A percentile compares a stretch with the other conserved stretches of the same genome.
Conservation (phyloP, 495 filamentous ascomycete species). For the Penicillium subrubescens region DNA sequence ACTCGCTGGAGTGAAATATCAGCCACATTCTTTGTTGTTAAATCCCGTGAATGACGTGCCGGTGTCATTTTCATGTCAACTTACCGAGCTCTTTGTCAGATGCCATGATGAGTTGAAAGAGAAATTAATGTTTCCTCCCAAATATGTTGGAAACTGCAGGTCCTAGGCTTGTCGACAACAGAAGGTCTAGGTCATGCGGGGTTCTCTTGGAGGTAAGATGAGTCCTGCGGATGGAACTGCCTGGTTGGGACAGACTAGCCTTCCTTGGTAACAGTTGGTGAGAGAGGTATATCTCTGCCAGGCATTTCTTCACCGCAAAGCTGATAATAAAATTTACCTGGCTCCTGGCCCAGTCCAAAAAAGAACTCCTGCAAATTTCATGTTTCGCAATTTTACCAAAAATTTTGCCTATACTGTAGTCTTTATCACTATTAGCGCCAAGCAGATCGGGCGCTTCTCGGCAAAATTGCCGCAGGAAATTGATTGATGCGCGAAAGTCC, state of each 20-base stretch:
- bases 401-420: background rate
- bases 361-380: background rate
- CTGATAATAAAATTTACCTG: background rate
- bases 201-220: slow-evolving; percentile 24
- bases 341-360: background rate
- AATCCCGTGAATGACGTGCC: background rate
- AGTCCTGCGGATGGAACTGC: slow-evolving; percentile 19
- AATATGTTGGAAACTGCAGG: no score
- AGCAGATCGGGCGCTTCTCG: background rate
- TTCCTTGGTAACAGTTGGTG: no score
- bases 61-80: background rate
- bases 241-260: slow-evolving; percentile 14
- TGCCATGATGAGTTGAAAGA: slow-evolving; percentile 6
- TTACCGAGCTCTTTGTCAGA: slow-evolving; percentile 14
- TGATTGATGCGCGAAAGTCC: background rate
- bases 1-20: slow-evolving; percentile 12
- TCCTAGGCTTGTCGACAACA: background rate
- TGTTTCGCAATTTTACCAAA: background rate
- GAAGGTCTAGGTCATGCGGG: slow-evolving; percentile 17
- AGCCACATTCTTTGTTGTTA: background rate
- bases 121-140: background rate
- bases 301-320: background rate
- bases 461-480: background rate
- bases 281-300: background rate
- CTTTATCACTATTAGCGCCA: background rate